Conservation (phyloP, 768 basidiomycete species). For the Fibroporia radiculosa region DNA sequence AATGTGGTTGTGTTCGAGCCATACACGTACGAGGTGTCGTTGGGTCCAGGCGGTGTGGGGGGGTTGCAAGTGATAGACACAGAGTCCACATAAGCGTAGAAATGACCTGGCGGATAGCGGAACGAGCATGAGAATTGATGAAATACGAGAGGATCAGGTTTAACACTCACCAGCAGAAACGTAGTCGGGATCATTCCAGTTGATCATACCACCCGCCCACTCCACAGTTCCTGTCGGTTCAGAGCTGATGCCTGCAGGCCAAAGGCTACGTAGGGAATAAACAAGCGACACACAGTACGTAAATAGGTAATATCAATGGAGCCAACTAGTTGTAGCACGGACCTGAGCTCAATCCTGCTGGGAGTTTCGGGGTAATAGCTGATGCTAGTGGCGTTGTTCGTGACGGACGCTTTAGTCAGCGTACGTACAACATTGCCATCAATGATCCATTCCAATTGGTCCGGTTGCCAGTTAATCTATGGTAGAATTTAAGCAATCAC, state of each 20-base stretch:
- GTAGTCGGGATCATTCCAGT: conserved; percentile 79
- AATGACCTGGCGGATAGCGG: conserved; percentile 42
- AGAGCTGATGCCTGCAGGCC: conserved; percentile 71
- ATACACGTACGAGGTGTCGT: conserved; percentile 60
- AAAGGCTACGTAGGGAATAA: conserved; percentile 36
- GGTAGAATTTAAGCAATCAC: neutral
- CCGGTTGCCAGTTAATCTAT: conserved; percentile 78
- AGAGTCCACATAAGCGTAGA: conserved; percentile 56
- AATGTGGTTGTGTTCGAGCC: conserved; percentile 42
- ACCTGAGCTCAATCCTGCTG: conserved; percentile 76
- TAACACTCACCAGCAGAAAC: conserved; percentile 41
- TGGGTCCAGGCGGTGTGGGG: conserved; percentile 30
- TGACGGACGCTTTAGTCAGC: conserved; percentile 46
- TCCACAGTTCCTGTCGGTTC: conserved; percentile 60
- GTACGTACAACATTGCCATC: conserved; percentile 70
- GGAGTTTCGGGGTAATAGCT: conserved; percentile 70
- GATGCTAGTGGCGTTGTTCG: conserved; percentile 46
- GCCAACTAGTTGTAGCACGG: conserved; percentile 14
- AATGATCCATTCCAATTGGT: conserved; percentile 55
- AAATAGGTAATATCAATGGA: too few relatives aligned
- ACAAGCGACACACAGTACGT: neutral
- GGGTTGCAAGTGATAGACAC: conserved; percentile 61
- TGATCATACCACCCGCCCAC: conserved; percentile 79
- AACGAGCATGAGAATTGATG: neutral
- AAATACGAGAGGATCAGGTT: neutral